phyloP scores from a whole-genome alignment of 192 early-diverging fungal genomes.

The Gaertneriomyces sp. region DNA sequence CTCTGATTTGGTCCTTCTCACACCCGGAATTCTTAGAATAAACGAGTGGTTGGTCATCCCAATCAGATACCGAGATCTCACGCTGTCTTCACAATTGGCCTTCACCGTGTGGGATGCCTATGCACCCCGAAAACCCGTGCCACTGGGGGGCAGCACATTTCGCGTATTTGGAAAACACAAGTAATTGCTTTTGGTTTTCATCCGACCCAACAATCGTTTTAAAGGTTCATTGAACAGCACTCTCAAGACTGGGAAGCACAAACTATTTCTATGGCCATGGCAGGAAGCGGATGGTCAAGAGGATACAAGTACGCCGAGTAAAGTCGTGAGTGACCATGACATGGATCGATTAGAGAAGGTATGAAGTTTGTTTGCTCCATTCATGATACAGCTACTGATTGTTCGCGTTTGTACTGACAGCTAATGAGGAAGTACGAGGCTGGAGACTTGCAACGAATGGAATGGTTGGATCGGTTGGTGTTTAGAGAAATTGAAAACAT shows the following conservation, averaged over 20 bases:
- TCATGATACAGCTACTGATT: conserved; percentile 5
- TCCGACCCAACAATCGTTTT: not conserved
- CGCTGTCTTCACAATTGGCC: conserved; percentile 62
- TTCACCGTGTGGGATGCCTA: conserved; percentile 79
- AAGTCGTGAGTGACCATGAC: conserved; percentile 53
- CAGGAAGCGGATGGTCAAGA: conserved; percentile 61
- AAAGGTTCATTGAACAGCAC: conserved; percentile 48
- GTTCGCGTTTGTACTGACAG: conserved; percentile 18
- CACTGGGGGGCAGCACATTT: conserved; percentile 76
- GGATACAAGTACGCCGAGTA: conserved; percentile 52
- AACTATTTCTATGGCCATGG: conserved; percentile 66
- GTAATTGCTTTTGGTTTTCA: conserved; percentile 37
- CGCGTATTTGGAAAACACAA: conserved; percentile 75
- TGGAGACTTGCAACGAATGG: conserved; percentile 78
- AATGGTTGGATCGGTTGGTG: conserved; percentile 90
- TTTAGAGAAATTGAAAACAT: conserved; percentile 87
- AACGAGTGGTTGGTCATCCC: conserved; percentile 93
- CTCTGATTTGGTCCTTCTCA: conserved; percentile 2
- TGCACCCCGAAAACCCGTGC: conserved; percentile 67
- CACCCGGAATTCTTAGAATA: conserved; percentile 54
- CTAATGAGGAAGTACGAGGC: conserved; percentile 77
- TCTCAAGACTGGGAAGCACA: conserved; percentile 82
- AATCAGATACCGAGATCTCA: conserved; percentile 80
- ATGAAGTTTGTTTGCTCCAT: conserved; percentile 12
- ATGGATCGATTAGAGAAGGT: conserved; percentile 88